Base-by-base conservation (phyloP, 192 early-diverging fungal genomes). In the Linderina pennispora region DNA sequence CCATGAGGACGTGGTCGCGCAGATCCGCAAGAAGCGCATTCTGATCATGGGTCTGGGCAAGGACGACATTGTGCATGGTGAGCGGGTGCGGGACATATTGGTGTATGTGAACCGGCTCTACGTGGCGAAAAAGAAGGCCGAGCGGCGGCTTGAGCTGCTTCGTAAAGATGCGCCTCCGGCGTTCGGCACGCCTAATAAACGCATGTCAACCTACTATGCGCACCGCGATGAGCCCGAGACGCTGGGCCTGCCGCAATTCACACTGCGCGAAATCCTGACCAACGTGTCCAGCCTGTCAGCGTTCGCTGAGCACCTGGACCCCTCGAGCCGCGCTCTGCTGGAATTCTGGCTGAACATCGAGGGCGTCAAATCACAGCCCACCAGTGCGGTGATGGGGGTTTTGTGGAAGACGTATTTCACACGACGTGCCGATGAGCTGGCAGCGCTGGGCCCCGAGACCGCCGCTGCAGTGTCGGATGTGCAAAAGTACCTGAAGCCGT, bases 281-380 rank as follows among this genome's bases (percentile, higher is more conserved):
- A 83, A 88, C 40, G 74, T 81, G 0, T 46, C 77, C 0, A 75
- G 84, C 3, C 50, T 89, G 4, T 83, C 84, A 0, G 85, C 81
- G 34, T 88, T 91, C 64, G 82, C 81, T 50, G 89, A 88, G 57
- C 88, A 83, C 58, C 81, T 86, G 81, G 87, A 91, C 53, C 70
- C 78, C 16, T 74, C 72, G 10, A 83, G 80, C 3, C 64, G 72
- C 44, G 73, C 80, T 58, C 50, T 77, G 5, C 63, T 81, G 21
- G 82, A 86, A 42, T 88, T 87, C 46, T 89, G 87, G 85, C 50
- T 88, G 20, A 73, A 81, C 40, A 75, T 88, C 13, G 82, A 88
- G 50, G 79, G 81, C 18, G 68, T 82, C 20, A 61, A 77, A 21
- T n/a, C n/a, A n/a, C 62, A 58, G 36, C 9, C 34, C 49, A 40